Evolutionary conservation across 2,329 filamentous ascomycete species (phyloP).

Genomic region (Phyllosticta citribraziliensis): DNA sequence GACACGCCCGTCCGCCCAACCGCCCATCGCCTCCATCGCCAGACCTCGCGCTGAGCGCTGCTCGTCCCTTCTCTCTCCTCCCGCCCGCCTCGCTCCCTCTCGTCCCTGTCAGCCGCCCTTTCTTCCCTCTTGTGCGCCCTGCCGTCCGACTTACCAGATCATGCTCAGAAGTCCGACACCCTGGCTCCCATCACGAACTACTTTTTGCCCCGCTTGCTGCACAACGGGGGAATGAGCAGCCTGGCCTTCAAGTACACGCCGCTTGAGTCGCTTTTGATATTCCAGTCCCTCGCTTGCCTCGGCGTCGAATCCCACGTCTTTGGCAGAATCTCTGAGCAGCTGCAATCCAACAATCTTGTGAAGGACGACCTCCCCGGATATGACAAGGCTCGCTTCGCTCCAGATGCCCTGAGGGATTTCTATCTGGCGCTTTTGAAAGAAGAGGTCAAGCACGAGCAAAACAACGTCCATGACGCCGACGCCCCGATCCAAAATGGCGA

Average conservation of each 20-base stretch:
- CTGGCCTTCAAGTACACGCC: conserved; percentile 61
- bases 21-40: not conserved
- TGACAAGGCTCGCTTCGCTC: conserved; percentile 62
- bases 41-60: not conserved
- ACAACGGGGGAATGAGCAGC: conserved; percentile 44
- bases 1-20: not conserved
- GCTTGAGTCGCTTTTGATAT: conserved; percentile 77
- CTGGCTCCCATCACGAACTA: conserved; percentile 28
- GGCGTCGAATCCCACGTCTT: conserved; percentile 59
- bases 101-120: not conserved
- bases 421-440: conserved; percentile 70
- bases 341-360: conserved; percentile 65
- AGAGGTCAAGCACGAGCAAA: conserved; percentile 51
- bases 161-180: conserved; percentile 17
- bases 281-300: conserved; percentile 64
- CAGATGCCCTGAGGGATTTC: conserved; percentile 68
- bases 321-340: conserved; percentile 59
- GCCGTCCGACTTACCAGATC: conserved; percentile 10
- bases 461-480: conserved; percentile 27
- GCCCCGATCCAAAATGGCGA: conserved; percentile 28
- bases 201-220: conserved; percentile 11
- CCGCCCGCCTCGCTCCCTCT: not conserved
- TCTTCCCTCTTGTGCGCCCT: conserved; percentile 1
- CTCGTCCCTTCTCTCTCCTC: not conserved
- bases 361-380: conserved; percentile 55